Evolutionary conservation across 768 basidiomycete species (phyloP).

Genomic region (Tylopilus sp.): DNA sequence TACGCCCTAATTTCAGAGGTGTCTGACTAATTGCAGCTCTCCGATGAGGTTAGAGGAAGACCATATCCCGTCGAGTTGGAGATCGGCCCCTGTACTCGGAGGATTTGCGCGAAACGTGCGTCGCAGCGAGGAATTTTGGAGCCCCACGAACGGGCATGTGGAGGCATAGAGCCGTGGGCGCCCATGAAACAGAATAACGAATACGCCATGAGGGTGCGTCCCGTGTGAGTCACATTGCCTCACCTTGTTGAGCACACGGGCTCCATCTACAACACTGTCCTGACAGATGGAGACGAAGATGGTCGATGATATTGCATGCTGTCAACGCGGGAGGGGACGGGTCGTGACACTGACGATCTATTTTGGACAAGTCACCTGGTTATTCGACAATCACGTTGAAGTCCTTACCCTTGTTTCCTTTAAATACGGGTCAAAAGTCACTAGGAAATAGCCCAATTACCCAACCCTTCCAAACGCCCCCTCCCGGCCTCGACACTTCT

Average conservation of each 20-base stretch:
- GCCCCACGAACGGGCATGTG: no score
- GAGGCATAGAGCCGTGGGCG: neutral
- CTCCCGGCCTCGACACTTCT: neutral
- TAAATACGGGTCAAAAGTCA: slow-evolving; percentile 21
- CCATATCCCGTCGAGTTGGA: no score
- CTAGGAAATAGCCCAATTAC: slow-evolving; percentile 11
- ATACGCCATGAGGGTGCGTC: neutral
- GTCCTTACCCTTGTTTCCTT: slow-evolving; percentile 14
- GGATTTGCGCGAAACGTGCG: neutral
- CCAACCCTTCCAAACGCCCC: slow-evolving; percentile 3
- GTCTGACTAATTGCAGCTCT: no score
- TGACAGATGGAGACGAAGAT: neutral
- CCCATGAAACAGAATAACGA: neutral
- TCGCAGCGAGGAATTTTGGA: neutral
- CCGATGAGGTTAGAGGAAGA: no score
- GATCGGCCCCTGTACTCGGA: neutral
- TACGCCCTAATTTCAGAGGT: no score
- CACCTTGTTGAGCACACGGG: neutral
- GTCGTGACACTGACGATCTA: neutral
- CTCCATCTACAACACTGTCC: neutral
- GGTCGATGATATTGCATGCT: neutral
- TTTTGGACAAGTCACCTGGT: slow-evolving; percentile 1
- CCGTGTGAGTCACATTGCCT: neutral
- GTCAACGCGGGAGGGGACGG: neutral
- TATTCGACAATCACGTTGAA: slow-evolving; percentile 5